Base-by-base conservation (phyloP, 805 yeast species). In the Pichia pseudocactophila region DNA sequence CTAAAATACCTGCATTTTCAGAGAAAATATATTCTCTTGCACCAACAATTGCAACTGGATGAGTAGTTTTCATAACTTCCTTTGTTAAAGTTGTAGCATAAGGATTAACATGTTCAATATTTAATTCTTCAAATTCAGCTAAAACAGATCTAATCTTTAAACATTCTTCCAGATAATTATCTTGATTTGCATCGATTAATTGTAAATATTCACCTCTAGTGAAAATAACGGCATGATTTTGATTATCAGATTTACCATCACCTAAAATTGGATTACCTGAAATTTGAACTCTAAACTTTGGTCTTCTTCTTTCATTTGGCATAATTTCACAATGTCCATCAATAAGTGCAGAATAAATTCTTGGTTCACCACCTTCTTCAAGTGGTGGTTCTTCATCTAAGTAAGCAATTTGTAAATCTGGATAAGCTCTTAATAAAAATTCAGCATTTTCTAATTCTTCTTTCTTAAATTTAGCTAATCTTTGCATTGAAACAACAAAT, bases 311-410 rank as follows among this genome's bases (percentile, higher is more conserved):
- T 47, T 87, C 89, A 54, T 77, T 74, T 52, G 76, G 82, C 62
- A 79, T 60, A 39, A 81, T 71, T 55, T 81, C 82, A 68, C 86
- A 81, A 53, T 79, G 81, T 44, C 92, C 92, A 66, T 83, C 92
- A 55, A 83, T 80, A 58, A 83, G 68, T 50, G 86, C 81, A 43
- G 90, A 81, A 63, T 73, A 83, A 53, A 78, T 80, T 59, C 79
- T 70, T 60, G 80, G 76, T 56, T 78, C 84, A 46, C 78, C 86
- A 50, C 81, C 82, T 55, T 74, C 82, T 46, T 70, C 72, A 52
- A 76, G 65, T 49, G 86, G 83, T 47, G 95, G 83, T 64, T 85
- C 96, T 70, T 89, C 96, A 56, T 90, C 97, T 56, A 90, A 73
- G 70, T 87, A 90, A 43, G 97, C 95, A 65, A 90, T 87, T 61